Evolutionary conservation across 805 yeast genomes (phyloP), one percentile per base, ranked within the genome.

Genomic region (Candida methanosorbosa): DNA sequence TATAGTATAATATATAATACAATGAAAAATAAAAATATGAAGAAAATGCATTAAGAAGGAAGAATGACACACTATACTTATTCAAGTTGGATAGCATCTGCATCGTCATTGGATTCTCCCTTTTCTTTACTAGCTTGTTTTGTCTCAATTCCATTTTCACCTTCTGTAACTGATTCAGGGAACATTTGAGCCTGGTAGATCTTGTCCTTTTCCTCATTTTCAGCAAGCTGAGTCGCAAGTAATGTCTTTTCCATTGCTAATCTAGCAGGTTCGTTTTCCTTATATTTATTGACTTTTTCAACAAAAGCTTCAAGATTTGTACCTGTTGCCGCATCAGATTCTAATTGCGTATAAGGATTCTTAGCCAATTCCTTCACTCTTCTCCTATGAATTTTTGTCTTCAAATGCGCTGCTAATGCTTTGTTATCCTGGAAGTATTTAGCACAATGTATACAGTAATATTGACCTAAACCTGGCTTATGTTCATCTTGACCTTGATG

Each of bases 391-490:
- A 78, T 70, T 51, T 87, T 88, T 4, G 81, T 68, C 46, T 75
- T 74, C 42, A 70, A 61, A 61, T 92, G 99, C 12, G 78, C 68
- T 40, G 74, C 75, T 36, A 84, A 66, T 7, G 94, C 81, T 22
- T 60, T 56, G 30, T 81, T 86, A 38, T 79, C 78, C 54, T 88
- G 96, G 51, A 77, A 86, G 59, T 92, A 86, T 54, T 81, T 83
- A 32, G 94, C 94, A 67, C 99, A 92, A 43, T 87, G 95, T 35
- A 92, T 70, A 59, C 97, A 92, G 58, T 85, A 92, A 59, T 75
- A 81, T 59, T 92, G 97, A 13, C 96, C 99, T 44, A 92, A 63
- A 2, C 99, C 99, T 1, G 97, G 88, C 52, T 81, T 80, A 29
- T 78, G 75, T 61, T 90, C 97, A 57, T 90, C 96, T 37, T 83